These are phyloP conservation scores for Isatis lusitanica DNA, from an alignment of 441 rosid species.

Conservation along the genomic window DNA sequence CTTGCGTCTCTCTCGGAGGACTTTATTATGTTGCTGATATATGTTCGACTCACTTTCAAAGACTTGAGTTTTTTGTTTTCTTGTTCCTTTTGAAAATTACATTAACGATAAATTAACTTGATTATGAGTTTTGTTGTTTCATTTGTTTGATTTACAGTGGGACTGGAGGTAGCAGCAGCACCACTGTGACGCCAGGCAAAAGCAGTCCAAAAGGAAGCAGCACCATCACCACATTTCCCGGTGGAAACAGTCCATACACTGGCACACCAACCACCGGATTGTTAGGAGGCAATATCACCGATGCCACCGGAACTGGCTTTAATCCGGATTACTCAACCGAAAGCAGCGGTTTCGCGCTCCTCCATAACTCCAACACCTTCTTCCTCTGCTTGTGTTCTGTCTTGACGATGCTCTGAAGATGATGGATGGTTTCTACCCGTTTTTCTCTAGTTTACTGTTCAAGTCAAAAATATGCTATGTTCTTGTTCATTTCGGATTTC, in stretches of 20 bases:
- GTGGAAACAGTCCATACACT: conserved; percentile 41
- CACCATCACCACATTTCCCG: conserved; percentile 44
- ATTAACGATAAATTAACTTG: background rate
- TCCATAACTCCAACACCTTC: background rate
- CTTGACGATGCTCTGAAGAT: conserved; percentile 36
- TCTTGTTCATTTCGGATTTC: conserved; percentile 12
- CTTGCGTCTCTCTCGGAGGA: background rate
- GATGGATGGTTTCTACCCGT: background rate
- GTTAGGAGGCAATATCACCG: conserved; percentile 51
- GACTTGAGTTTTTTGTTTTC: conserved; percentile 32
- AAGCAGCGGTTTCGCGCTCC: conserved; percentile 38
- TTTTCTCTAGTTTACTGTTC: background rate
- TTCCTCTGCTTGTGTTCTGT: conserved; percentile 34
- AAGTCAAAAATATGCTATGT: conserved; percentile 11
- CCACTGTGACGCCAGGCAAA: conserved; percentile 35
- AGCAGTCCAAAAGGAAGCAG: conserved; percentile 34
- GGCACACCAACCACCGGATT: conserved; percentile 68
- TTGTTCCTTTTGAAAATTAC: background rate
- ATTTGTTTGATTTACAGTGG: conserved; percentile 1
- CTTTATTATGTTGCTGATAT: conserved; percentile 4
- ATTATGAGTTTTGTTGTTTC: background rate
- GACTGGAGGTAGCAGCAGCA: conserved; percentile 23
- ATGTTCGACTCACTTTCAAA: conserved; percentile 31
- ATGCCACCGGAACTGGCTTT: conserved; percentile 52
- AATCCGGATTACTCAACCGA: conserved; percentile 56